These are phyloP conservation scores for Colletotrichum tropicicola DNA, from an alignment of 2,329 filamentous ascomycete species.

Conservation along the genomic window DNA sequence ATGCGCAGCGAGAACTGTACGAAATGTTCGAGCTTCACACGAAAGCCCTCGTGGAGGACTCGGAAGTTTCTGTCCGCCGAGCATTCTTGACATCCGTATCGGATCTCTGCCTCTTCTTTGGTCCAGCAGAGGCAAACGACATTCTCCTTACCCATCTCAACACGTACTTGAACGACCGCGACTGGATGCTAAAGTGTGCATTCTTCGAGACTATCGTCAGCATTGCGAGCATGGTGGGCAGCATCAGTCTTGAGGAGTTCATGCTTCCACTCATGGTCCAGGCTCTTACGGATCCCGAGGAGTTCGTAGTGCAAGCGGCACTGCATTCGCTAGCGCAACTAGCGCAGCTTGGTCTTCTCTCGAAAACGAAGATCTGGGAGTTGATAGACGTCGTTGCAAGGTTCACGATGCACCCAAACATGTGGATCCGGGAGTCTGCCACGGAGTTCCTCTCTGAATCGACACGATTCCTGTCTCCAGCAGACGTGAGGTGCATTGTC, in stretches of 20 bases:
- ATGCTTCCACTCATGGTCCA: conserved; percentile 96
- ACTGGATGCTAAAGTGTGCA: conserved; percentile 96
- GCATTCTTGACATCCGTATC: conserved; percentile 93
- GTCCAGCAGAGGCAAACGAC: conserved; percentile 89
- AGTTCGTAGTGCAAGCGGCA: conserved; percentile 92
- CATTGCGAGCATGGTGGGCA: conserved; percentile 89
- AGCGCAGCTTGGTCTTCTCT: conserved; percentile 87
- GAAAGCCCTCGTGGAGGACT: conserved; percentile 88
- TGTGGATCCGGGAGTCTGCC: conserved; percentile 93
- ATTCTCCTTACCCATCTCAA: conserved; percentile 97
- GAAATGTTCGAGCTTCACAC: conserved; percentile 88
- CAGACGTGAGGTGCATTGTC: conserved; percentile 86
- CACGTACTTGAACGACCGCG: conserved; percentile 94
- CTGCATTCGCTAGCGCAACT: conserved; percentile 89
- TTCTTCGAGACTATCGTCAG: conserved; percentile 97
- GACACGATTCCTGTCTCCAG: conserved; percentile 77
- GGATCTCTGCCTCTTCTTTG: conserved; percentile 94
- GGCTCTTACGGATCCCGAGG: conserved; percentile 90
- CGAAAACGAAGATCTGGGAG: conserved; percentile 86
- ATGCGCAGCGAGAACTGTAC: conserved; percentile 83
- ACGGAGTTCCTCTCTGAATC: conserved; percentile 83
- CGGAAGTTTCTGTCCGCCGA: conserved; percentile 84
- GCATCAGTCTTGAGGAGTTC: conserved; percentile 90
- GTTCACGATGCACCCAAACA: conserved; percentile 92
- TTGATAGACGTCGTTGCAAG: conserved; percentile 83